Evolutionary conservation across 371 early-diverging fungal species (phyloP), one percentile per base, ranked within the genome.

Genomic region (Mucor irregularis): DNA sequence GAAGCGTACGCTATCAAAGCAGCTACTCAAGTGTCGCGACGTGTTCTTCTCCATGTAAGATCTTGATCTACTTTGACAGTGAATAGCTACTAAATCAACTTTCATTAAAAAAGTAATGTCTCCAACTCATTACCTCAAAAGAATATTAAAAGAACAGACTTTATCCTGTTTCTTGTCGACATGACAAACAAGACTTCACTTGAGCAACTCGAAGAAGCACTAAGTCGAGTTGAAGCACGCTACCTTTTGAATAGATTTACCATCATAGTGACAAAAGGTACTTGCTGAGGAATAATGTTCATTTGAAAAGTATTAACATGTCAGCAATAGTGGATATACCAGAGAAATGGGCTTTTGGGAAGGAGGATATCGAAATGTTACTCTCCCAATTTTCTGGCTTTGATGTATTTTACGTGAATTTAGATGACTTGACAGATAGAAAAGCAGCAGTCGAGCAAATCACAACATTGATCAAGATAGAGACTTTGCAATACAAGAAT

Each of bases 201-300:
- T 13, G 4, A 21, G 1, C 30, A 58, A 8, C 29, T 70, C 1
- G 38, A 61, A 9, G 16, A 52, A 29, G 6, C 58, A 9, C 43
- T 69, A 3, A 26, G 64, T 16, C 35, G 33, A 1, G 37, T 66
- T 7, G 34, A 54, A 34, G 45, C 62, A 14, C 38, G 49, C 4
- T 68, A 56, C 49, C 35, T 69, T 13, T 25, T 45, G 3, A 49
- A 45, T 14, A 64, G 63, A 24, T 42, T 53, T 19, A 48, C 63
- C 8, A 40, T 74, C 38, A 51, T 74, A 5, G 53, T 63, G 1
- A 74, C 68, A 19, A 74, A 70, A 64, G 49, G 74, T 70, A 51
- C n/a, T n/a, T n/a, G n/a, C n/a, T n/a, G 17, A 22, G 48, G 33
- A 40, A 21, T 3, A 16, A 37, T 5, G 5, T 6, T 21, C 5